phyloP scores from a whole-genome alignment of 2,329 filamentous ascomycete species.

The Phyllosticta citribraziliensis region DNA sequence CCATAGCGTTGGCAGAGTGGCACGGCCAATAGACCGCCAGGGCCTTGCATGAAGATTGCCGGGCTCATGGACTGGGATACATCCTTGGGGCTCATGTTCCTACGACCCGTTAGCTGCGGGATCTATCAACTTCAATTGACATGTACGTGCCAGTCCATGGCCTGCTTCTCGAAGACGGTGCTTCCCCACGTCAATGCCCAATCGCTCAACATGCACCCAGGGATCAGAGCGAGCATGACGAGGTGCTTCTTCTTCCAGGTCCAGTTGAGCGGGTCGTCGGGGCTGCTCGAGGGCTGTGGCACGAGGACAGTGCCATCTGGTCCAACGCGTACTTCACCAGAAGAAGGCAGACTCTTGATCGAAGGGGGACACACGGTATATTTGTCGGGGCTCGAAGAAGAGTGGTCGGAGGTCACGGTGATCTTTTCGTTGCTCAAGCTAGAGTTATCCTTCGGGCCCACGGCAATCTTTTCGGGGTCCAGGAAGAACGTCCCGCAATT shows the following conservation, averaged over 20 bases:
- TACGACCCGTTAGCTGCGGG: constrained; percentile 15
- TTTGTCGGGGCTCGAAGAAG: not conserved
- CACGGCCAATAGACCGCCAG: constrained; percentile 18
- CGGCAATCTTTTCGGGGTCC: not conserved
- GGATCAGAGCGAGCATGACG: constrained; percentile 16
- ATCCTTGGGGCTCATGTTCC: constrained; percentile 23
- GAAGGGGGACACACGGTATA: not conserved
- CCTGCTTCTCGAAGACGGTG: constrained; percentile 11
- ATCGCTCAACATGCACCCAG: constrained; percentile 15
- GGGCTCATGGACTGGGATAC: constrained; percentile 32
- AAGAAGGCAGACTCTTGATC: not conserved
- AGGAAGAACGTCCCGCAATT: not conserved
- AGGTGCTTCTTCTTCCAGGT: constrained; percentile 19
- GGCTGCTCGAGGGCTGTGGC: constrained; percentile 19
- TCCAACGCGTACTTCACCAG: not conserved
- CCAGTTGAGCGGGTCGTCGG: constrained; percentile 27
- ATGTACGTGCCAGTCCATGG: constrained; percentile 8
- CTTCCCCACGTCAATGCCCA: constrained; percentile 16
- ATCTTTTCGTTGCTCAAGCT: not conserved
- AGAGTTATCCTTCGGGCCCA: not conserved
- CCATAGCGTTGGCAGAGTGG: constrained; percentile 30
- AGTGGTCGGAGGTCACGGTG: not conserved
- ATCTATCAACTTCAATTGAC: not conserved
- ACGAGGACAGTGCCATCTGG: constrained; percentile 13
- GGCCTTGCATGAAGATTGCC: constrained; percentile 13